Evolutionary conservation across 2,329 filamentous ascomycete species (phyloP).

Genomic region (Teratosphaeria nubilosa): DNA sequence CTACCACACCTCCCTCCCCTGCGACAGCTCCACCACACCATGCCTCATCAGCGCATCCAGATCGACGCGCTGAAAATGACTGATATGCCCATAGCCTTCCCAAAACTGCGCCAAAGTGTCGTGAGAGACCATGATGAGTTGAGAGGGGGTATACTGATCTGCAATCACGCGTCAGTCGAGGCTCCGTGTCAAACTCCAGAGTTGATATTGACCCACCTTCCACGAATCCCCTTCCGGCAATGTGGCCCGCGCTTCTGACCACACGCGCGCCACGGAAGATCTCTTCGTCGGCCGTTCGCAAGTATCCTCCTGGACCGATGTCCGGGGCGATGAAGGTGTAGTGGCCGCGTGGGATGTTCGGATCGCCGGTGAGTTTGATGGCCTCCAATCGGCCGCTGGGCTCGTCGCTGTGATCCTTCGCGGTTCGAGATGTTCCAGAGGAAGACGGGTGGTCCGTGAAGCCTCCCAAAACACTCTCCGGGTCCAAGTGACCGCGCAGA

Average conservation of each 20-base stretch:
- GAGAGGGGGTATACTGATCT: slow-evolving; percentile 67
- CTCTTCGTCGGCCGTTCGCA: slow-evolving; percentile 54
- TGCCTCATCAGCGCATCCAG: slow-evolving; percentile 27
- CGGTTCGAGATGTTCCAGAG: not conserved
- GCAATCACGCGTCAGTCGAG: slow-evolving; percentile 1
- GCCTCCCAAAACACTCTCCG: not conserved
- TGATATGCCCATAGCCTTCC: slow-evolving; percentile 47
- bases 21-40: not conserved
- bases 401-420: slow-evolving; percentile 1
- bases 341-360: slow-evolving; percentile 79
- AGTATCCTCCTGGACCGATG: slow-evolving; percentile 55
- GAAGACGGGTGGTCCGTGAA: not conserved
- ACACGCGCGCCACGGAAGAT: slow-evolving; percentile 65
- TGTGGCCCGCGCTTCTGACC: slow-evolving; percentile 65
- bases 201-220: slow-evolving; percentile 47
- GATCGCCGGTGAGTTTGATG: slow-evolving; percentile 85
- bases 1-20: not conserved
- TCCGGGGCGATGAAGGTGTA: slow-evolving; percentile 73
- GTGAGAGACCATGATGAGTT: slow-evolving; percentile 70
- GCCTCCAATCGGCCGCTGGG: slow-evolving; percentile 65
- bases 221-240: slow-evolving; percentile 62
- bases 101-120: slow-evolving; percentile 74
- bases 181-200: not conserved
- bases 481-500: not conserved
- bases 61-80: slow-evolving; percentile 39